Evolutionary conservation across 1,284 basidiomycete species (phyloP), one percentile per base, ranked within the genome.

Genomic region (Volvariella volvacea): DNA sequence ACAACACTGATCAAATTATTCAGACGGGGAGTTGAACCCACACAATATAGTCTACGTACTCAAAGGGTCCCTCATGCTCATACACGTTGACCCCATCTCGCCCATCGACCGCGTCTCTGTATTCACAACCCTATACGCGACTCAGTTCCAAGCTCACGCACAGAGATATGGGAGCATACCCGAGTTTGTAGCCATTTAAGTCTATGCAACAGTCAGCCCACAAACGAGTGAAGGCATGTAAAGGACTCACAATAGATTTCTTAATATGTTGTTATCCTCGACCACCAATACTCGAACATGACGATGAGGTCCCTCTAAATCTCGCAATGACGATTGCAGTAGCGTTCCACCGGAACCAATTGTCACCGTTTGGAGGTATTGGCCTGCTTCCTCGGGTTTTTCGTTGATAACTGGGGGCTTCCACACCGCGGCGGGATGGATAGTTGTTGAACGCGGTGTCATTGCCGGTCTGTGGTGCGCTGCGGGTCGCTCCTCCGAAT

Each of bases 81-180:
- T 88, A 95, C 19, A 82, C 66, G n/a, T 78, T 76, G 14, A 96
- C 90, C 10, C 91, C 92, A 47, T 89, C 82, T 42, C 78, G 76
- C 4, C 93, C 93, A 55, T 96, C 87, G 1, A 81, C 78, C 1
- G 92, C 91, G 55, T 89, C 83, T 34, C 78, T 70, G 56, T 75
- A 88, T 40, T 88, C 80, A 56, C 85, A 90, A 15, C 85, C 85
- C 83, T 90, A 12, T 28, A 28, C 25, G 6, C 25, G 25, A 12
- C 6, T 28, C 12, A 6, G 25, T 12, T n/a, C n/a, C n/a, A n/a
- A n/a, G n/a, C n/a, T n/a, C n/a, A n/a, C n/a, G n/a, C n/a, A n/a
- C n/a, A n/a, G n/a, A n/a, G n/a, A n/a, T n/a, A n/a, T n/a, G n/a
- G n/a, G n/a, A n/a, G n/a, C n/a, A 12, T 28, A 28, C 25, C 12